Evolutionary conservation across 1,284 basidiomycete species (phyloP), one percentile per base, ranked within the genome.

Genomic region (Mycena sp.): DNA sequence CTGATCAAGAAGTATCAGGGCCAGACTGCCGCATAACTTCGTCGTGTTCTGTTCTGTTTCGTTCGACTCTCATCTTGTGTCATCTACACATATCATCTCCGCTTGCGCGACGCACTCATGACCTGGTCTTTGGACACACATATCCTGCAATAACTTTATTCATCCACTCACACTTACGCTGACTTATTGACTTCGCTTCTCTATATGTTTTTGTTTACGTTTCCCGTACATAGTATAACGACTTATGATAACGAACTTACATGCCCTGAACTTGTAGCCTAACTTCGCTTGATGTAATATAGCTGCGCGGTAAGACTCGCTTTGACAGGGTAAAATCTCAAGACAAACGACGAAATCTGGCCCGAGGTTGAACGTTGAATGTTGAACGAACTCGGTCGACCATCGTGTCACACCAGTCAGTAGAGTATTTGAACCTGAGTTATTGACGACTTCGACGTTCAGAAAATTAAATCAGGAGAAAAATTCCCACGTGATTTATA

Each of bases 1-100:
- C 77, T 93, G 66, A 93, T 93, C 73, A 89, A 87, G 81, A 90
- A 90, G 72, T 93, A 93, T 74, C 91, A 93, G 67, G 76, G 76
- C 46, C 71, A 67, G 37, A 44, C 56, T 23, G 56, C 58, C 26
- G 51, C 59, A 9, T 61, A 51, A 58, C n/a, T 23, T 55, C 10
- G 32, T 30, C 21, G 23, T 32, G 29, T 50, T 19, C 6, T 26
- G 25, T 46, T 6, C 21, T 48, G 3, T 61, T 26, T 30, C 4
- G 19, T 51, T 55, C 46, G 46, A 46, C 43, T 56, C 28, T 44
- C 19, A 11, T 16, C 11, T 57, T 38, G 12, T 23, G 21, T 29
- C n/a, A 7, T 14, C 9, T 56, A 45, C 28, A 41, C 44, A 29
- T 50, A 29, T 55, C 44, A n/a, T 51, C 44, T 44, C 25, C 19